Evolutionary conservation across 2,329 filamentous ascomycete genomes (phyloP).

Genomic region (Emericellopsis atlantica): DNA sequence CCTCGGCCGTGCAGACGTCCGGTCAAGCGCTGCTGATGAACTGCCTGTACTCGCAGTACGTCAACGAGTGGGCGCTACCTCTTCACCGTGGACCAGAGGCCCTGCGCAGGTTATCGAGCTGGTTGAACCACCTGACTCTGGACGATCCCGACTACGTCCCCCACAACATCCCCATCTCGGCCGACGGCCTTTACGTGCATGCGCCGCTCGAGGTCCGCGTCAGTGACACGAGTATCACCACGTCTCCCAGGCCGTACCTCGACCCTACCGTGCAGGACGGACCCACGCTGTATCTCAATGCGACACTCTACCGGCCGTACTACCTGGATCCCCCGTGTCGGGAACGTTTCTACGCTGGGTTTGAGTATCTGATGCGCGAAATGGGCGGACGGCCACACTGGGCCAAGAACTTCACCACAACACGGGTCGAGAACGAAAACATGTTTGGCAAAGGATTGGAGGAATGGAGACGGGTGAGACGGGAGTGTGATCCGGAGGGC

Average conservation of each 20-base stretch:
- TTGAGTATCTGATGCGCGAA: constrained; percentile 83
- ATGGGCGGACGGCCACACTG: constrained; percentile 75
- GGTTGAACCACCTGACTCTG: constrained; percentile 56
- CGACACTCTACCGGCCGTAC: constrained; percentile 79
- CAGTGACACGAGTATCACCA: constrained; percentile 46
- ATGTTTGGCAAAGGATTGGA: constrained; percentile 60
- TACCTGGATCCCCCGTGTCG: constrained; percentile 63
- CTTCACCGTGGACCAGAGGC: constrained; percentile 79
- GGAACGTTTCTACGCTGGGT: constrained; percentile 72
- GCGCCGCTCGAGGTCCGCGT: constrained; percentile 89
- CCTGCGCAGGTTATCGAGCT: constrained; percentile 68
- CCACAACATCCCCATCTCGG: constrained; percentile 67
- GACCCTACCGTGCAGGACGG: constrained; percentile 58
- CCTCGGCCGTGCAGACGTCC: constrained; percentile 66
- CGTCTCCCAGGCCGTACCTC: constrained; percentile 31
- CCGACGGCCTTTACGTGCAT: constrained; percentile 70
- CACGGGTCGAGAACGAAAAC: constrained; percentile 45
- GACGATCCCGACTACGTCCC: constrained; percentile 51
- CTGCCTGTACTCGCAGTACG: constrained; percentile 95
- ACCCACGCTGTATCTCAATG: constrained; percentile 79
- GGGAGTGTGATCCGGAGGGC: constrained; percentile 63
- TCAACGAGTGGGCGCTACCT: constrained; percentile 96
- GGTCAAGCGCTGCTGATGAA: constrained; percentile 83
- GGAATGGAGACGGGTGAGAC: constrained; percentile 55
- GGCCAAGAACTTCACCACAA: constrained; percentile 76